Percentiles rank a stretch among this genome's conserved stretches.
Conservation (phyloP, 768 basidiomycete genomes). For the Tylopilus cervinicoccineus region DNA sequence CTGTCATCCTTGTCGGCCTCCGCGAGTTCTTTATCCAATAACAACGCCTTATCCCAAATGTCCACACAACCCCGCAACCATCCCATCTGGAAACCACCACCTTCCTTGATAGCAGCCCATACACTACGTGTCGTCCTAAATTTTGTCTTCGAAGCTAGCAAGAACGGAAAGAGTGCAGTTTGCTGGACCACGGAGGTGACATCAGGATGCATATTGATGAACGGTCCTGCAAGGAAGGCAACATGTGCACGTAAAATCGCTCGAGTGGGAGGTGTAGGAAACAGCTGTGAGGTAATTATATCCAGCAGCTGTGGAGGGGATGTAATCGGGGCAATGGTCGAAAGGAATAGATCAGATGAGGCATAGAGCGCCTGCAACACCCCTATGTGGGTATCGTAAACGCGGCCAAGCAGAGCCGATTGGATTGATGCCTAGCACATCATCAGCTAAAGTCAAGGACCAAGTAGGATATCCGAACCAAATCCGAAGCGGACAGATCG, state of each 20-base stretch:
- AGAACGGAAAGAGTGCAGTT: conserved; percentile 62
- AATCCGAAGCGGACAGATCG: conserved; percentile 34
- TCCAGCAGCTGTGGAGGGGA: conserved; percentile 24
- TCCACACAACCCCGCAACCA: conserved; percentile 56
- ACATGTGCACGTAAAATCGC: conserved; percentile 52
- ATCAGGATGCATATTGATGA: conserved; percentile 33
- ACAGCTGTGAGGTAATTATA: conserved; percentile 22
- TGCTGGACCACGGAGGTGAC: conserved; percentile 39
- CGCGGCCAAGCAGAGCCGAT: conserved; percentile 62
- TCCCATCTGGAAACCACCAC: conserved; percentile 26
- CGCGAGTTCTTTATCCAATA: conserved; percentile 22
- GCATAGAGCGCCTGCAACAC: conserved; percentile 72
- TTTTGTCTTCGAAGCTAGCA: conserved; percentile 70
- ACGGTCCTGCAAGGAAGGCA: conserved; percentile 49
- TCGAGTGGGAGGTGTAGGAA: conserved; percentile 44
- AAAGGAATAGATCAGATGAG: conserved; percentile 42
- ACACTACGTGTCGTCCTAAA: conserved; percentile 61
- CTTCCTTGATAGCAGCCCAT: conserved; percentile 64
- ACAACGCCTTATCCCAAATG: conserved; percentile 33
- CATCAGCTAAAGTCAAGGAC: conserved; percentile 2
- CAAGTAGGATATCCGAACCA: conserved; percentile 15
- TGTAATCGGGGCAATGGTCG: conserved; percentile 22
- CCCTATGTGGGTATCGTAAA: conserved; percentile 56
- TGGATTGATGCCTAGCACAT: conserved; percentile 47
- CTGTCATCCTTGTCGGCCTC: conserved; percentile 30